Base-by-base conservation (phyloP, 2,329 filamentous ascomycete species). In the Alternaria arbusti region DNA sequence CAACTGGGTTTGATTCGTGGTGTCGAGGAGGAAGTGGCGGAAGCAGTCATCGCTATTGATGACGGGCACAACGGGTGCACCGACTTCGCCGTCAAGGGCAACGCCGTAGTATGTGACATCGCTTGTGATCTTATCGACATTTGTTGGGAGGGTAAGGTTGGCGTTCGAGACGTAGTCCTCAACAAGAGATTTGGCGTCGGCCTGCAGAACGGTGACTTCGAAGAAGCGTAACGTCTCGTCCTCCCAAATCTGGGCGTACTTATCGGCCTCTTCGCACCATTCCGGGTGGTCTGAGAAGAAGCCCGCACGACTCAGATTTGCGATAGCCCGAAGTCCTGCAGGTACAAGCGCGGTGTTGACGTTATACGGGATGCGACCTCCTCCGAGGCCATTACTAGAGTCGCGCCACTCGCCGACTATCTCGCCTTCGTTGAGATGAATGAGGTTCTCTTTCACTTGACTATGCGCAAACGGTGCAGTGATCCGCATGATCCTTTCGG, bases 1-100 rank as follows among this genome's bases (percentile, higher is more conserved):
- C 1, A 90, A 81, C 66, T 90, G 87, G 0, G 76, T 68, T 51
- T 89, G 81, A 50, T 89, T 83, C 1, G 87, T 88, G 0, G 85
- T 83, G 69, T 90, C 89, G 36, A 90, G 81, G 1, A 90, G 78
- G 74, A 89, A 90, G 59, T 86, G 85, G 1, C 87, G 86, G 80
- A 90, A 91, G 55, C 85, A 88, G 63, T 88, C 86, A 65, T 91
- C 89, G 0, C 86, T 89, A 73, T 91, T 88, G 82, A 89, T 87
- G 17, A 90, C 83, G 26, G 81, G 79, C 1, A 90, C 86, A 15
- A 85, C 74, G 2, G 82, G 72, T 26, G 85, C 81, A 22, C 84
- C 79, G 1, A 62, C 17, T 7, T 59, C 54, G 3, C 84, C 87
- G 5, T 88, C 83, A 0, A 90, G 82, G 0, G 88, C 82, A 3